Evolutionary conservation across 306 rosid species (phyloP), one percentile per base, ranked within the genome.

Genomic region (Castanea mollissima): DNA sequence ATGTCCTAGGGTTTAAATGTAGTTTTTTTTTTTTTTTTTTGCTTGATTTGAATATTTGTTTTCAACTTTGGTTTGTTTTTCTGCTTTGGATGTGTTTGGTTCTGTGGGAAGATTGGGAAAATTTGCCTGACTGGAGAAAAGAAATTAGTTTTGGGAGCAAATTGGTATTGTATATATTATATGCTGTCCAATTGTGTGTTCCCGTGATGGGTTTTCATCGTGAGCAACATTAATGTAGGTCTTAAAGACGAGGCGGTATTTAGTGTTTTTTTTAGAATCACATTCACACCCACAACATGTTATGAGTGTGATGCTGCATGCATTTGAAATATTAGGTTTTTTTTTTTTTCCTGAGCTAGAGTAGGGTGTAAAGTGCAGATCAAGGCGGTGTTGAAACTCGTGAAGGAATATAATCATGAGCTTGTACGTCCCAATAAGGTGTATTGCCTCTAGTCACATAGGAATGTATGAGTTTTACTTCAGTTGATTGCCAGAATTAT

Each of bases 351-450:
- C 46, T 41, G 46, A 41, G 46, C 87, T 41, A 56, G 84, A 73
- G 87, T 84, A 9, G 84, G 87, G 13, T 84, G 87, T 54, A 84
- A 84, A 46, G 87, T 81, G 14, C 87, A 84, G 73, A 80, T 80
- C 82, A 84, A 84, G 77, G 84, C 77, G 0, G 80, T 84, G 23
- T 80, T 79, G 2, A 84, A 77, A 21, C 67, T 84, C 4, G 80
- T 73, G 1, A 84, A 80, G 79, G 87, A 84, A 31, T 85, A 84
- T 54, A 84, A 81, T 41, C 88, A 84, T 25, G 80, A 74, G 58
- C 83, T 81, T 68, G 85, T 84, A 6, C 71, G 23, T 0, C 88
- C 80, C 3, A 80, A 81, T 69, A 70, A 74, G 79, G 88, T 84
- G 56, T 85, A 84, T 62, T 81, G 78, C 63, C 83, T 78, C 56